Conservation (phyloP, 2,329 filamentous ascomycete species). For the Plenodomus tracheiphilus region DNA sequence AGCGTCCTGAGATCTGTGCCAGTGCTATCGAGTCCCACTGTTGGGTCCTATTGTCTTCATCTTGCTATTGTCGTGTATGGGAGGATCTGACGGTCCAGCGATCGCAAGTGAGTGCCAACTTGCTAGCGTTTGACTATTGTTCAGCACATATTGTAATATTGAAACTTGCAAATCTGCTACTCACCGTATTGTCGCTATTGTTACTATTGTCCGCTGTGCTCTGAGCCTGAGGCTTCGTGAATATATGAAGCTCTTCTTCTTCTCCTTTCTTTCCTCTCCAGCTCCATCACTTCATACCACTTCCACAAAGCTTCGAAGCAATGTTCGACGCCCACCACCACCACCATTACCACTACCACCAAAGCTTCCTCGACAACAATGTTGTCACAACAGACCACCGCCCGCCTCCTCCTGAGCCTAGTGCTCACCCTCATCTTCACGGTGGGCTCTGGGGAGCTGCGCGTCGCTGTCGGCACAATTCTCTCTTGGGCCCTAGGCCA, state of each 20-base stretch:
- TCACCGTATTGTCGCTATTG: neutral
- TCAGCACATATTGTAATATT: neutral
- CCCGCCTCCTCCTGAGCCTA: constrained; percentile 7
- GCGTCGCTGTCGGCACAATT: constrained; percentile 5
- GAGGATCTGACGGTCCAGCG: neutral
- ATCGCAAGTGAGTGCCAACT: neutral
- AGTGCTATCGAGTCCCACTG: too few relatives aligned
- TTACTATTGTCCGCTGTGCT: neutral
- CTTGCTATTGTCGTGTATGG: neutral
- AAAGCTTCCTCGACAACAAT: constrained; percentile 7
- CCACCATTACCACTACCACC: neutral
- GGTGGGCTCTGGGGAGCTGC: constrained; percentile 9
- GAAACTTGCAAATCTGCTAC: neutral
- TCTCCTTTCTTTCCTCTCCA: neutral
- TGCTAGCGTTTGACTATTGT: neutral
- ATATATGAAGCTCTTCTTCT: neutral
- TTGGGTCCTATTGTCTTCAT: neutral
- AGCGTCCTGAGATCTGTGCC: too few relatives aligned
- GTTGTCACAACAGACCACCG: constrained; percentile 3
- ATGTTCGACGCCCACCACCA: neutral
- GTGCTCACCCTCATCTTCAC: constrained; percentile 7
- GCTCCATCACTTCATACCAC: neutral
- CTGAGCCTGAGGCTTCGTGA: neutral
- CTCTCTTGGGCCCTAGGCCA: constrained; percentile 12
- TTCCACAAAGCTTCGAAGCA: neutral